These are phyloP conservation scores for Stylosanthes scabra DNA, from an alignment of 331 rosid species.

Conservation along the genomic window DNA sequence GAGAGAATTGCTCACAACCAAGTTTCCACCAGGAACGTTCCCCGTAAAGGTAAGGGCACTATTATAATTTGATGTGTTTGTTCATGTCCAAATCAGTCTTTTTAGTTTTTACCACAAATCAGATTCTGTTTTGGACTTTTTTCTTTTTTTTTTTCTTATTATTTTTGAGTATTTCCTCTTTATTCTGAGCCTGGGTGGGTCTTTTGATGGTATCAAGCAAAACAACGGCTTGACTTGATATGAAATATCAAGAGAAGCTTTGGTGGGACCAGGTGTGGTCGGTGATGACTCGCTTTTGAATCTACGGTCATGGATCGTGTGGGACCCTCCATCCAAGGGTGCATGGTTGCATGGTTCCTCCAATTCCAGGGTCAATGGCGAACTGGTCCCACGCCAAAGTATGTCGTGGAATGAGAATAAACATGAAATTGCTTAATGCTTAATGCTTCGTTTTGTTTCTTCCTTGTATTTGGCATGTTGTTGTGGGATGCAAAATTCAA, in stretches of 20 bases:
- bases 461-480: neutral
- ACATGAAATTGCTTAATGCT: too few species aligned
- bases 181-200: neutral
- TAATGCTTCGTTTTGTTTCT: neutral
- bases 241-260: conserved; percentile 7
- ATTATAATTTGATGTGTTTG: neutral
- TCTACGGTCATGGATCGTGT: neutral
- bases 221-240: conserved; percentile 15
- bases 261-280: conserved; percentile 22
- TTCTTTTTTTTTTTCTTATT: neutral
- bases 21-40: conserved; percentile 85
- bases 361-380: neutral
- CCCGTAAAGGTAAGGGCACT: conserved; percentile 81
- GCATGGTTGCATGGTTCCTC: neutral
- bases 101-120: neutral
- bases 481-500: neutral
- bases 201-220: conserved; percentile 18
- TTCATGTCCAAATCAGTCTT: neutral
- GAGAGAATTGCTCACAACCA: conserved; percentile 89
- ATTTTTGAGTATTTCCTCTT: neutral
- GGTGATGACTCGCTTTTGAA: neutral
- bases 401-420: neutral
- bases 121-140: conserved; percentile 25
- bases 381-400: neutral
- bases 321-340: too few species aligned